Conservation (phyloP, 352 stramenopile species). For the Pythium folliculosum region DNA sequence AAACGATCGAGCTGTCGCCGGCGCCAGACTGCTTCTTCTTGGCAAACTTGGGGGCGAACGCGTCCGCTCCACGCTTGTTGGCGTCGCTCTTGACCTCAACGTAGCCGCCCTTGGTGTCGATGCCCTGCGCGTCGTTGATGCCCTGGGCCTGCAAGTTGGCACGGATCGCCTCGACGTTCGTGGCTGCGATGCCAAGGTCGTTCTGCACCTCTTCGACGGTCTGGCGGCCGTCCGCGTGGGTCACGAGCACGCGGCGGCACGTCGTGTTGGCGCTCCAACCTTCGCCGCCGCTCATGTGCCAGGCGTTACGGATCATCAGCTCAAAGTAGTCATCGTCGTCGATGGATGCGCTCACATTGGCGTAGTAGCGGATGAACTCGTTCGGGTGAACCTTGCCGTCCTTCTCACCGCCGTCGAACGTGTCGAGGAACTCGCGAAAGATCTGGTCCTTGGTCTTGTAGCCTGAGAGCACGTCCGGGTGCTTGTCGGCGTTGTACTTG, state of each 20-base stretch:
- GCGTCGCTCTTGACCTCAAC: slow-evolving; percentile 51
- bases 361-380: slow-evolving; percentile 92
- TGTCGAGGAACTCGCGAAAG: slow-evolving; percentile 84
- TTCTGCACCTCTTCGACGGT: slow-evolving; percentile 87
- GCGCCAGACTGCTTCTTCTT: slow-evolving; percentile 84
- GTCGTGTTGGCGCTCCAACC: slow-evolving; percentile 85
- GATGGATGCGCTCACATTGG: slow-evolving; percentile 89
- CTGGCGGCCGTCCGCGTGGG: slow-evolving; percentile 76
- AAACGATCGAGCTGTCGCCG: slow-evolving; percentile 80
- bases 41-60: slow-evolving; percentile 53
- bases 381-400: slow-evolving; percentile 81
- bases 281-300: slow-evolving; percentile 84
- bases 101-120: slow-evolving; percentile 46
- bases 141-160: slow-evolving; percentile 74
- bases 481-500: slow-evolving; percentile 81
- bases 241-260: slow-evolving; percentile 88
- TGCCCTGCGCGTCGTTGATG: slow-evolving; percentile 48
- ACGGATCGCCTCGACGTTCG: slow-evolving; percentile 77
- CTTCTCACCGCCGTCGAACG: slow-evolving; percentile 86
- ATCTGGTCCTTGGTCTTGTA: slow-evolving; percentile 72
- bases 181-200: slow-evolving; percentile 67
- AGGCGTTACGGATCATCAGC: slow-evolving; percentile 90
- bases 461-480: slow-evolving; percentile 84
- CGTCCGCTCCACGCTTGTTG: slow-evolving; percentile 48
- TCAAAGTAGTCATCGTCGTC: slow-evolving; percentile 93